Conservation (phyloP, 176 grass and related monocot genomes). For the Hordeum marinum region DNA sequence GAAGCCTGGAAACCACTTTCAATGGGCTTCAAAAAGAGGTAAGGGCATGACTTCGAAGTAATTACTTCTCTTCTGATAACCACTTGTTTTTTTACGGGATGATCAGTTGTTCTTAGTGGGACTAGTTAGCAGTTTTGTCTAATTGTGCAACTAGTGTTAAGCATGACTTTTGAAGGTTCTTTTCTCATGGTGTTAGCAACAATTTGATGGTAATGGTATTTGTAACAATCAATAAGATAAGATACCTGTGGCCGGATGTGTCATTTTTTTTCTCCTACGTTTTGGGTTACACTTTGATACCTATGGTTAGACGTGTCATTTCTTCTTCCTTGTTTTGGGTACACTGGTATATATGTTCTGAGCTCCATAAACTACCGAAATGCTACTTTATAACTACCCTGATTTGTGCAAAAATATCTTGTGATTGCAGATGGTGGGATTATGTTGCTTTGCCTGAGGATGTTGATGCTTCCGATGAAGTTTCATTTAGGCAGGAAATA, state of each 20-base stretch:
- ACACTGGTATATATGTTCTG: neutral
- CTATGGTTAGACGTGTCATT: neutral
- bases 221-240: too few relatives aligned
- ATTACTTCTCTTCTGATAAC: neutral
- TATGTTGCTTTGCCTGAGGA: slow-evolving; percentile 91
- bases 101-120: too few relatives aligned
- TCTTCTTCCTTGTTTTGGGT: neutral
- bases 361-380: neutral
- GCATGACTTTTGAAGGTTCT: neutral
- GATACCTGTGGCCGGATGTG: neutral
- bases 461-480: slow-evolving; percentile 63
- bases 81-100: neutral
- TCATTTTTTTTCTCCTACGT: neutral
- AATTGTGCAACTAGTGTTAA: neutral
- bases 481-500: slow-evolving; percentile 75
- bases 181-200: neutral
- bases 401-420: neutral
- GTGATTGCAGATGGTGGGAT: slow-evolving; percentile 90
- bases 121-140: neutral
- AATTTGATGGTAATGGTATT: neutral
- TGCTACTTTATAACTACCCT: neutral
- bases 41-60: slow-evolving; percentile 6
- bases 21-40: slow-evolving; percentile 98
- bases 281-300: neutral
- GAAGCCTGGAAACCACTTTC: slow-evolving; percentile 96